phyloP scores from a whole-genome alignment of 495 filamentous ascomycete species.

The Neurospora sp. region DNA sequence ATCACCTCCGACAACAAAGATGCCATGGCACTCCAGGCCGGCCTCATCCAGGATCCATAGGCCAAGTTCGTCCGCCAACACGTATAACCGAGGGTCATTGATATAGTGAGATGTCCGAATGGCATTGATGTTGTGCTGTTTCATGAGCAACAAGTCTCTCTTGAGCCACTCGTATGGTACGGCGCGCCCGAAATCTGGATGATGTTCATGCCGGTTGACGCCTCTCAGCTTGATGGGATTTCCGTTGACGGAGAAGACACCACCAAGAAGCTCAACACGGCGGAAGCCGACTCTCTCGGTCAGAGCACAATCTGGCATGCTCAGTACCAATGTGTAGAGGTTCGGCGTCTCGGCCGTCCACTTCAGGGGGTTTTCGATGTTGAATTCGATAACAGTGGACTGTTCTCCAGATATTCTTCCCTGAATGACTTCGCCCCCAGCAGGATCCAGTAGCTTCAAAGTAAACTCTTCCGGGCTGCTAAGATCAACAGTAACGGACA shows the following conservation, averaged over 20 bases:
- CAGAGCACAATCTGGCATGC: constrained; percentile 27
- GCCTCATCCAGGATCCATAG: constrained; percentile 65
- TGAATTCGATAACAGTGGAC: constrained; percentile 16
- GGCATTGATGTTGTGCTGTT: constrained; percentile 57
- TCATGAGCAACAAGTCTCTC: constrained; percentile 55
- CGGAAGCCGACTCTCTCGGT: constrained; percentile 53
- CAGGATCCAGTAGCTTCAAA: constrained; percentile 26
- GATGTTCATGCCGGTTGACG: constrained; percentile 62
- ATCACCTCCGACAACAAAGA: constrained; percentile 41
- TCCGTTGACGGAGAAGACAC: constrained; percentile 53
- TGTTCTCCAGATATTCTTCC: constrained; percentile 8
- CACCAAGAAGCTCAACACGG: constrained; percentile 43
- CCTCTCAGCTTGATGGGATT: constrained; percentile 50
- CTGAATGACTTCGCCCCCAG: constrained; percentile 15
- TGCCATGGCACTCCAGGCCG: constrained; percentile 65
- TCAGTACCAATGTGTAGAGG: constrained; percentile 43
- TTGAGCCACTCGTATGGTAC: constrained; percentile 47
- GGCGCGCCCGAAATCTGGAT: constrained; percentile 48
- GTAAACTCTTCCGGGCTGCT: constrained; percentile 20
- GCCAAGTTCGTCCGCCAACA: constrained; percentile 58
- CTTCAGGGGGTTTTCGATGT: constrained; percentile 39
- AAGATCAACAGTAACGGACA: constrained; percentile 38
- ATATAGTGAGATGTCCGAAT: constrained; percentile 58
- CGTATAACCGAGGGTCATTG: constrained; percentile 50
- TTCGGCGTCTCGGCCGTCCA: constrained; percentile 66